Evolutionary conservation across 495 filamentous ascomycete genomes (phyloP).

Genomic region (Penicillium longicatenatum): DNA sequence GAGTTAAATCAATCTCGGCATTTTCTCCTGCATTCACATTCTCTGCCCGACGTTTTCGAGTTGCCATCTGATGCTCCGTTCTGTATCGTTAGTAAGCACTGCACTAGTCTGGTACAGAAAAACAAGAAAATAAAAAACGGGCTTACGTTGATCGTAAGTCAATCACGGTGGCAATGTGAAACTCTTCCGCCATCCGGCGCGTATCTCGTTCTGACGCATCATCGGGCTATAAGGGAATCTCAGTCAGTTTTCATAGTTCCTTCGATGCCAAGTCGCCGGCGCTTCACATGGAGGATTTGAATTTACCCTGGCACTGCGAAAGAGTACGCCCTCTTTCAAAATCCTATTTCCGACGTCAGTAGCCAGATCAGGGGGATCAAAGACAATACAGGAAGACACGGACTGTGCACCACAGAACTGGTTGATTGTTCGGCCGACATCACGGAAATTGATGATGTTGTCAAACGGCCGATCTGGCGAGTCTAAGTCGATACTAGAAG

Average conservation of each 20-base stretch:
- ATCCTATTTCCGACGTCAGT: constrained; percentile 41
- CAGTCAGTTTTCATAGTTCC: neutral
- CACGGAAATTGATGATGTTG: constrained; percentile 79
- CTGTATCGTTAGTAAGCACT: constrained; percentile 35
- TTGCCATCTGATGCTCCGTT: constrained; percentile 72
- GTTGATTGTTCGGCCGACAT: constrained; percentile 78
- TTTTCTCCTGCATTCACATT: constrained; percentile 16
- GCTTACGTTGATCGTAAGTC: constrained; percentile 74
- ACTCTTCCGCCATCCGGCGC: constrained; percentile 57
- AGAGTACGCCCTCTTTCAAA: constrained; percentile 70
- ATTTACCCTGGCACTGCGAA: constrained; percentile 71
- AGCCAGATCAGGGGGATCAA: neutral
- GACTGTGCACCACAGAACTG: constrained; percentile 55
- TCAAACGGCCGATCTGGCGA: constrained; percentile 56
- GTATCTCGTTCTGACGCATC: constrained; percentile 69
- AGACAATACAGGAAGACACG: constrained; percentile 15
- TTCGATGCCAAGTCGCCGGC: neutral
- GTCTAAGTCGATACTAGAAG: constrained; percentile 43
- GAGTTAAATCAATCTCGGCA: constrained; percentile 25
- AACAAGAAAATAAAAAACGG: neutral
- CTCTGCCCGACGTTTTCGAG: constrained; percentile 60
- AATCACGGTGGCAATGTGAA: constrained; percentile 68
- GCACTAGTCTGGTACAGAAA: too few relatives aligned
- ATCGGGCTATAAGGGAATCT: constrained; percentile 47
- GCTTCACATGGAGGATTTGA: neutral